A percentile compares a stretch with the other conserved stretches of the same genome.
phyloP scores from a whole-genome alignment of 2,329 filamentous ascomycete species.

The Paracamarosporium sp. region DNA sequence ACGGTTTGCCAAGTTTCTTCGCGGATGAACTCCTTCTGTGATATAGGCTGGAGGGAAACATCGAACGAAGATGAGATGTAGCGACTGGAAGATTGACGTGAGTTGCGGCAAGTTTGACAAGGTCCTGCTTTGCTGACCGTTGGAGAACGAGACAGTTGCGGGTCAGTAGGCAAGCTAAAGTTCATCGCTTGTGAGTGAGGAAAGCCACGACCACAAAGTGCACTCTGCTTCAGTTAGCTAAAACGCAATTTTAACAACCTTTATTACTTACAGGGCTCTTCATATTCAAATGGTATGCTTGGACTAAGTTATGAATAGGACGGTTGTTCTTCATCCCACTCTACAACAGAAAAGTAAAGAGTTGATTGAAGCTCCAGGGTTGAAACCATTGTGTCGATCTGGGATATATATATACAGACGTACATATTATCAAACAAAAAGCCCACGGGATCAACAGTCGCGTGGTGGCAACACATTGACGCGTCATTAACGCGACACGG shows the following conservation, averaged over 20 bases:
- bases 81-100: not conserved
- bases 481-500: too few relatives aligned
- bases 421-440: too few relatives aligned
- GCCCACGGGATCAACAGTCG: too few relatives aligned
- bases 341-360: too few relatives aligned
- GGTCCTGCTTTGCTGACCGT: not conserved
- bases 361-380: too few relatives aligned
- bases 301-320: not conserved
- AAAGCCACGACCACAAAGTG: not conserved
- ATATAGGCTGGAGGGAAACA: not conserved
- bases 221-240: not conserved
- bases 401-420: too few relatives aligned
- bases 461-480: too few relatives aligned
- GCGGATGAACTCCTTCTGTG: not conserved
- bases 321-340: too few relatives aligned
- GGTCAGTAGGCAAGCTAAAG: not conserved
- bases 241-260: too few relatives aligned
- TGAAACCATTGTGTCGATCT: too few relatives aligned
- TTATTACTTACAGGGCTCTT: not conserved
- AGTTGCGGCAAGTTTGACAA: not conserved
- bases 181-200: not conserved
- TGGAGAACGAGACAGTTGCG: not conserved
- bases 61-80: not conserved
- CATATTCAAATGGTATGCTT: too few relatives aligned
- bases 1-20: not conserved